Percentiles rank a stretch among this genome's conserved stretches.
Evolutionary conservation across 805 yeast genomes (phyloP).

Genomic region (Metschnikowia borealis): DNA sequence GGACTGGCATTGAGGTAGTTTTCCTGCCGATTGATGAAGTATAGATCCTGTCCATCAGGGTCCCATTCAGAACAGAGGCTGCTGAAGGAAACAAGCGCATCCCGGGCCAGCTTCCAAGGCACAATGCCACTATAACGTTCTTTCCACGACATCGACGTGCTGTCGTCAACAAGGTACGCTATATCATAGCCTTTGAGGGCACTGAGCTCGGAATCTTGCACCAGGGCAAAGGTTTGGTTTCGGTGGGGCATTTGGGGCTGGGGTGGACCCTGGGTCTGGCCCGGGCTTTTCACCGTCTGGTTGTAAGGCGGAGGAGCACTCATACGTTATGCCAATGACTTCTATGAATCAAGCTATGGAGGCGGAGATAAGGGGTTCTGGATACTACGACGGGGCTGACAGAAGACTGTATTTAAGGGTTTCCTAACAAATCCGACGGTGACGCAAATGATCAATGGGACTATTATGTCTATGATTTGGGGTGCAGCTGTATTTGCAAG

Average conservation of each 20-base stretch:
- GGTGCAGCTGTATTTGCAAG: neutral
- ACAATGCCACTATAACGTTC: slow-evolving; percentile 12
- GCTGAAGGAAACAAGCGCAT: slow-evolving; percentile 13
- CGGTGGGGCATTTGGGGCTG: neutral
- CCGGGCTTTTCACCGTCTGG: neutral
- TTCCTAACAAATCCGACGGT: no score
- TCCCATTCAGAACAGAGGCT: slow-evolving; percentile 16
- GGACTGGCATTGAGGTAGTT: slow-evolving; percentile 9
- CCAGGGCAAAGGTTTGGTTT: neutral
- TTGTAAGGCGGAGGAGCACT: slow-evolving; percentile 2
- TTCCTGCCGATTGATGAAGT: slow-evolving; percentile 10
- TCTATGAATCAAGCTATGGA: no score
- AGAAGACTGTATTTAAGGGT: no score
- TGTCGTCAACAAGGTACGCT: slow-evolving; percentile 15
- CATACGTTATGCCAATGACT: neutral
- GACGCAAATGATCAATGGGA: no score
- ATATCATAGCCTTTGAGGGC: slow-evolving; percentile 16
- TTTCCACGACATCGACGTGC: slow-evolving; percentile 14
- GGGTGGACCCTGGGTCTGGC: neutral
- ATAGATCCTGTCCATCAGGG: slow-evolving; percentile 17
- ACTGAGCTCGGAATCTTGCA: slow-evolving; percentile 10
- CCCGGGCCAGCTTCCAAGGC: slow-evolving; percentile 15
- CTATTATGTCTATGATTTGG: no score
- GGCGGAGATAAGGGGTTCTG: no score
- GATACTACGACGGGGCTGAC: no score